Evolutionary conservation across 306 rosid genomes (phyloP), one percentile per base, ranked within the genome.

Genomic region (Mucuna pruriens): DNA sequence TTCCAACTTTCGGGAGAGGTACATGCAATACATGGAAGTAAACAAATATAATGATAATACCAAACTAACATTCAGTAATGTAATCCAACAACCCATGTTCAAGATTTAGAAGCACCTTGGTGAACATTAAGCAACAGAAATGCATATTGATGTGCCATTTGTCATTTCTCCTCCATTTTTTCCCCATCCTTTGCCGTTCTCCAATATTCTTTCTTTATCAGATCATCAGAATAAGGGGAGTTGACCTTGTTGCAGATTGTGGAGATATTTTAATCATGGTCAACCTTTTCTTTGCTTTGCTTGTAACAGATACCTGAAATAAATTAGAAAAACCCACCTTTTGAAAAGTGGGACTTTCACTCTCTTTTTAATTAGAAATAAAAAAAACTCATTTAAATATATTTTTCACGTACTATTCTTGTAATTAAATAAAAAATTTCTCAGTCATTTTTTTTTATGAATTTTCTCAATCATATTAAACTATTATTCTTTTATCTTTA

Each of bases 121-220:
- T 19, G 4, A 66, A 63, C 13, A 71, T 33, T 0, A 51, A 65
- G 75, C 36, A 72, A 55, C 81, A 72, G 51, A 64, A 72, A 34
- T 45, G 72, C 80, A 55, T 66, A 57, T 79, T 46, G 15, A 65
- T 45, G 39, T 54, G 80, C 78, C 87, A 72, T 17, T 26, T 61
- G 82, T 60, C 77, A 72, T 60, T 65, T 62, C 65, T 29, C 38
- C 29, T 26, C 7, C 11, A 57, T 1, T 5, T 51, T 1, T 17
- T 51, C 17, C 19, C 16, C 22, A 0, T 9, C 16, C 42, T 36
- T 1, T 62, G 82, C 77, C 78, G 57, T 36, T 82, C 38, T 57
- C 63, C 22, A 38, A 69, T 69, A 46, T 26, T 20, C 17, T 76
- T 7, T 44, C 31, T 29, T 29, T 29, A 1, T 29, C 17, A 8